Conservation (phyloP, 1,284 basidiomycete genomes). For the Stereum hirsutum region DNA sequence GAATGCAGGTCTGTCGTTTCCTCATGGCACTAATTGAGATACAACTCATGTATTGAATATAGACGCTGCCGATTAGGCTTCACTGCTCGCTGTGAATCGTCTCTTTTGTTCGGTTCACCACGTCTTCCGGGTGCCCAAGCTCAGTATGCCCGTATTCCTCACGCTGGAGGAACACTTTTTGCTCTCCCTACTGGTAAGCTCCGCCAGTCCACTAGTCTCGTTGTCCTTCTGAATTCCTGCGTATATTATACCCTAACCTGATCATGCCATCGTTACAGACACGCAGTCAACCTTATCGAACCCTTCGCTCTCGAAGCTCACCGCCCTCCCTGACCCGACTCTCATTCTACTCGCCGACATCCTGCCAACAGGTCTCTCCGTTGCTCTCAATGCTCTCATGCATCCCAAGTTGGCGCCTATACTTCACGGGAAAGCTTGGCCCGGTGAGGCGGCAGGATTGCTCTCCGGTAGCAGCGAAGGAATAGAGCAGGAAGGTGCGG, state of each 20-base stretch:
- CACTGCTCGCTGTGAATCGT: conserved; percentile 67
- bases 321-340: conserved; percentile 38
- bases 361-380: conserved; percentile 71
- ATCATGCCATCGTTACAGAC: no score
- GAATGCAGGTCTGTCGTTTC: conserved; percentile 58
- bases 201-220: conserved; percentile 21
- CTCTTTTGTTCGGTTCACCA: conserved; percentile 66
- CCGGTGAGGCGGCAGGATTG: conserved; percentile 29
- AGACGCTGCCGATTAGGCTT: conserved; percentile 72
- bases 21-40: background rate
- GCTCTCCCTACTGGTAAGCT: conserved; percentile 48
- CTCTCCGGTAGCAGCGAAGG: conserved; percentile 5
- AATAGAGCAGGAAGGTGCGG: no score
- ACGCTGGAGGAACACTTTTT: conserved; percentile 74
- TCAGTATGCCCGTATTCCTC: conserved; percentile 77
- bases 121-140: conserved; percentile 78
- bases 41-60: conserved; percentile 16
- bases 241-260: no score
- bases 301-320: no score
- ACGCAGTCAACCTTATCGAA: no score
- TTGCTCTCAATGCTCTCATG: conserved; percentile 60
- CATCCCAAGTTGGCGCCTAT: conserved; percentile 61
- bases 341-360: conserved; percentile 76
- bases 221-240: conserved; percentile 12
- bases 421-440: conserved; percentile 48